Evolutionary conservation across 371 early-diverging fungal genomes (phyloP), one percentile per base, ranked within the genome.

Genomic region (Mucor irregularis): DNA sequence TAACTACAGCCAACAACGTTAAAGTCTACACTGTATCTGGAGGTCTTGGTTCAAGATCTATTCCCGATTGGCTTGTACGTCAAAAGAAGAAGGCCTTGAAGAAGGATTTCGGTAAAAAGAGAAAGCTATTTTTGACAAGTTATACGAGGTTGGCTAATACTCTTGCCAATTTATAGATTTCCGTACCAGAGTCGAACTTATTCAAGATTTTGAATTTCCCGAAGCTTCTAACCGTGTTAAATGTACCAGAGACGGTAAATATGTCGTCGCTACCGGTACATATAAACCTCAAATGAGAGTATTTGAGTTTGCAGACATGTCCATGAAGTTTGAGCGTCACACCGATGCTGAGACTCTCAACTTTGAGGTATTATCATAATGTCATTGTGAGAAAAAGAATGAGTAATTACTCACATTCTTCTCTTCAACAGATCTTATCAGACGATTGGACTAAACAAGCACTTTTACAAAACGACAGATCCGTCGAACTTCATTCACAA

Each of bases 241-340:
- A 56, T 78, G 87, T 14, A 94, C 98, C 2, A 73, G 82, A 9
- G 96, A 98, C 74, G 90, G 94, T 37, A 85, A 92, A 39, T 88
- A 81, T 69, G 86, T 91, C 24, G 83, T 98, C 64, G 96, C 96
- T 2, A 94, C 97, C 4, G 99, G 98, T 38, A 93, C 94, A 5
- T 99, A 99, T 74, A 97, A 98, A 71, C 99, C 99, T 16, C 97
- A 95, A 66, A 90, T 99, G 67, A 87, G 96, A 51, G 94, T 97
- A 0, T 99, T 80, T 62, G 99, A 99, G 48, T 91, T 92, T 57
- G 69, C 87, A 3, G 91, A 98, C 62, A 83, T 96, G 78, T 85
- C 96, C 4, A 89, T 97, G 89, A 98, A 99, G 81, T 94, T 99
- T 69, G 98, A 99, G 60, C 89, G 99, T 42, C 97, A 99, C 74